phyloP scores from a whole-genome alignment of 371 early-diverging fungal genomes.

The Rhizopus arrhizus region DNA sequence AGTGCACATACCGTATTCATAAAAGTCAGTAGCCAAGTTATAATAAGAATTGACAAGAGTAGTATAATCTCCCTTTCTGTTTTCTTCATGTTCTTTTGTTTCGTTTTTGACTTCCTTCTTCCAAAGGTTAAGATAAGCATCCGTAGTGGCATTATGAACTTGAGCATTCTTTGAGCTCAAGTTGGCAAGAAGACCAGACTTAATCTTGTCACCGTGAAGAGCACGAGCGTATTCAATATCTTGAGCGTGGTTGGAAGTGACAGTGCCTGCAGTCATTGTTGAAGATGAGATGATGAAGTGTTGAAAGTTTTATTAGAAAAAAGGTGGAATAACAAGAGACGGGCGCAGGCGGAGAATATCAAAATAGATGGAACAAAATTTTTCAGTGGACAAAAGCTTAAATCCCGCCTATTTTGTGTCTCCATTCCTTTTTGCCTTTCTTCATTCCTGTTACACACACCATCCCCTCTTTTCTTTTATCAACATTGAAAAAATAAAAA shows the following conservation, averaged over 20 bases:
- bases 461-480: too few relatives aligned
- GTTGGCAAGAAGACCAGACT: constrained; percentile 54
- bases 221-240: constrained; percentile 58
- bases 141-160: constrained; percentile 56
- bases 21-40: constrained; percentile 84
- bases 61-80: constrained; percentile 66
- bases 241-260: constrained; percentile 47
- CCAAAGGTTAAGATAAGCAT: constrained; percentile 68
- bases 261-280: constrained; percentile 33
- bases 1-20: constrained; percentile 61
- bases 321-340: too few relatives aligned
- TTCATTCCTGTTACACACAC: too few relatives aligned
- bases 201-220: constrained; percentile 52
- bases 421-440: too few relatives aligned
- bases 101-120: constrained; percentile 47
- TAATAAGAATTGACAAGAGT: constrained; percentile 80
- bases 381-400: too few relatives aligned
- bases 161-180: constrained; percentile 58
- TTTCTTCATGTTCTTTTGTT: constrained; percentile 50
- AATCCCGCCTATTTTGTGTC: too few relatives aligned
- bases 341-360: too few relatives aligned
- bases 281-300: background rate
- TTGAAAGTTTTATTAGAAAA: background rate
- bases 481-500: too few relatives aligned
- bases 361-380: too few relatives aligned